Evolutionary conservation across 1,284 basidiomycete genomes (phyloP).

Genomic region (Apiotrichum gracile): DNA sequence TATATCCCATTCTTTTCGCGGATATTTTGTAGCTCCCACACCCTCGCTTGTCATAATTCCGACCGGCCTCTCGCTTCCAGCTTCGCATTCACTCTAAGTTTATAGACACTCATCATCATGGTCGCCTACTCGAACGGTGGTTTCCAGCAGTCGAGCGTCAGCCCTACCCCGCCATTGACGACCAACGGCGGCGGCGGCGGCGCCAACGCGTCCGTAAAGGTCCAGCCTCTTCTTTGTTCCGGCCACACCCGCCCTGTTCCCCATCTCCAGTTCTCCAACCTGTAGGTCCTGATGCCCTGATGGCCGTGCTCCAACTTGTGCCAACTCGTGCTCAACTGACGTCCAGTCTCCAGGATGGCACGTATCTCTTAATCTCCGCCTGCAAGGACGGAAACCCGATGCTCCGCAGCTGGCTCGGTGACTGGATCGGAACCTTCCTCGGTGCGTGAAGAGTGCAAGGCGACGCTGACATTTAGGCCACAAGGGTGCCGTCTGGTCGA

Average conservation of each 20-base stretch:
- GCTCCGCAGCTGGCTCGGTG: conserved; percentile 93
- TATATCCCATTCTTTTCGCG: background rate
- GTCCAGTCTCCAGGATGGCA: conserved; percentile 59
- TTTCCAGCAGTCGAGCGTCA: conserved; percentile 6
- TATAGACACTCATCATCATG: conserved; percentile 4
- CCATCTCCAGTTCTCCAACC: conserved; percentile 80
- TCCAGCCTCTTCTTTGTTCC: conserved; percentile 51
- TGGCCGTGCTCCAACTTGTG: no score
- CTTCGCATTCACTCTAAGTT: background rate
- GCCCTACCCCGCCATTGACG: background rate
- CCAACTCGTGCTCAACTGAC: conserved; percentile 21
- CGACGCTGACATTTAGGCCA: conserved; percentile 54
- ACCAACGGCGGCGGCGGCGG: conserved; percentile 11
- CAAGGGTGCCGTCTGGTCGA: conserved; percentile 98
- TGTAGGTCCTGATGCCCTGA: no score
- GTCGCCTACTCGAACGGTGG: conserved; percentile 26
- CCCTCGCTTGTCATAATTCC: no score
- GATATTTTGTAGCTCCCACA: background rate
- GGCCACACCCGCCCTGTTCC: conserved; percentile 72
- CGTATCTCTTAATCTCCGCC: conserved; percentile 81
- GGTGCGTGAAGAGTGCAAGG: conserved; percentile 44
- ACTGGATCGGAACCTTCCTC: conserved; percentile 97
- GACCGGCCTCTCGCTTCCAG: background rate
- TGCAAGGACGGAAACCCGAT: conserved; percentile 97
- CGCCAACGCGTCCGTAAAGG: conserved; percentile 23